Evolutionary conservation across 2,329 filamentous ascomycete species (phyloP).

Genomic region (Aspergillus aculeatinus): DNA sequence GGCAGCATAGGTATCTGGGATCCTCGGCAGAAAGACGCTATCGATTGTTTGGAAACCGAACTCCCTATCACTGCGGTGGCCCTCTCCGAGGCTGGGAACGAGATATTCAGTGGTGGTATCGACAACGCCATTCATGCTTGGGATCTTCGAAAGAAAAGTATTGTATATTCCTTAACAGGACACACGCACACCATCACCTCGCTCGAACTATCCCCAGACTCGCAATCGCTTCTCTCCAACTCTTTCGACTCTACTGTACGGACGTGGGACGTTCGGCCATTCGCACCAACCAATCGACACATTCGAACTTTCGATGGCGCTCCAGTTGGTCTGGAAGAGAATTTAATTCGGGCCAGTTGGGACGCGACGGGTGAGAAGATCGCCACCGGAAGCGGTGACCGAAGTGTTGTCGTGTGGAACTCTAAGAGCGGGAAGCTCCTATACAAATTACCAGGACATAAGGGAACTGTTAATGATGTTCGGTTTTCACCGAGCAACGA

Average conservation of each 20-base stretch:
- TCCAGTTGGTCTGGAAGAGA: conserved; percentile 82
- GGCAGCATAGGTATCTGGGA: conserved; percentile 96
- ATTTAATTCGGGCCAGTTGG: conserved; percentile 88
- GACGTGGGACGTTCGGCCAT: conserved; percentile 95
- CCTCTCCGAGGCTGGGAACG: conserved; percentile 90
- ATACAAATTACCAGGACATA: conserved; percentile 94
- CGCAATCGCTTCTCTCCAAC: conserved; percentile 84
- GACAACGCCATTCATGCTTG: conserved; percentile 97
- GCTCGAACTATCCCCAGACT: conserved; percentile 86
- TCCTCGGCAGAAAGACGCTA: conserved; percentile 81
- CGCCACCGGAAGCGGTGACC: conserved; percentile 84
- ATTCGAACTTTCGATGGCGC: conserved; percentile 92
- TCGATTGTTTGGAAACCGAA: conserved; percentile 84
- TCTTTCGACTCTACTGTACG: conserved; percentile 90
- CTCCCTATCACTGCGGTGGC: conserved; percentile 91
- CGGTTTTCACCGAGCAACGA: conserved; percentile 83
- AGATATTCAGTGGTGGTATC: conserved; percentile 90
- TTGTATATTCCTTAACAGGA: conserved; percentile 83
- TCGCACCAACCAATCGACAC: conserved; percentile 82
- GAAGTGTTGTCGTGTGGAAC: conserved; percentile 90
- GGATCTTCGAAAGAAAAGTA: conserved; percentile 88
- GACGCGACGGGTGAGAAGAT: conserved; percentile 81
- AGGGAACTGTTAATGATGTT: conserved; percentile 91
- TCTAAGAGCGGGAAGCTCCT: conserved; percentile 81
- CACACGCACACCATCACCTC: conserved; percentile 93